phyloP scores from a whole-genome alignment of 2,329 filamentous ascomycete genomes.

The Cladosporium colombiae region DNA sequence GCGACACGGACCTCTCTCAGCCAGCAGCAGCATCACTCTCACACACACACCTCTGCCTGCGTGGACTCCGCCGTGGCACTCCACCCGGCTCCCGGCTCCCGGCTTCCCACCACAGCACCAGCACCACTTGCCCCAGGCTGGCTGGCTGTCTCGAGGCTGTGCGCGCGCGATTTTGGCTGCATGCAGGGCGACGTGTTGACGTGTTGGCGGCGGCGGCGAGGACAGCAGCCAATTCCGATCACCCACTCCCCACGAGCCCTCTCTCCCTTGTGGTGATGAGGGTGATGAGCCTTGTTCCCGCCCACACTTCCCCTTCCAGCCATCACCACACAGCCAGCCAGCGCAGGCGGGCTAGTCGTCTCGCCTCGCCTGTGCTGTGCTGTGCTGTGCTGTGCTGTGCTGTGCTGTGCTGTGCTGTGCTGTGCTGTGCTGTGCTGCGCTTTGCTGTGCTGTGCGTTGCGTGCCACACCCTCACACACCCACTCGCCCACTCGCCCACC shows the following conservation, averaged over 20 bases:
- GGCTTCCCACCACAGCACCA: neutral
- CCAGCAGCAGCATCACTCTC: neutral
- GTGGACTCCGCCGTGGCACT: neutral
- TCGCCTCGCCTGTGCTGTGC: no score
- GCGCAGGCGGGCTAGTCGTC: neutral
- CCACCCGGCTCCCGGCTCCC: neutral
- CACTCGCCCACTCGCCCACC: neutral
- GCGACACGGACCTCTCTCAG: neutral
- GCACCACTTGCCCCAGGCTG: no score
- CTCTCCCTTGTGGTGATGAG: no score
- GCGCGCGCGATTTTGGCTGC: neutral
- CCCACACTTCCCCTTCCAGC: neutral
- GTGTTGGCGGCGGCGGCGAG: neutral
- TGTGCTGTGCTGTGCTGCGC: no score
- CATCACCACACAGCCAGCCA: neutral
- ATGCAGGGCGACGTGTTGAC: neutral
- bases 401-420: no score
- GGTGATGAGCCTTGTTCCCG: no score
- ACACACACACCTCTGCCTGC: neutral
- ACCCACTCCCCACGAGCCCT: neutral
- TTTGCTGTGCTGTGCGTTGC: neutral
- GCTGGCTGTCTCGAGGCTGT: no score
- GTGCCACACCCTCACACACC: neutral
- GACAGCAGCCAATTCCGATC: neutral
- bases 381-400: no score